A percentile compares a stretch with the other conserved stretches of the same genome.
Conservation (phyloP, 169 alveolate genomes). For the Plasmodium gaboni region DNA sequence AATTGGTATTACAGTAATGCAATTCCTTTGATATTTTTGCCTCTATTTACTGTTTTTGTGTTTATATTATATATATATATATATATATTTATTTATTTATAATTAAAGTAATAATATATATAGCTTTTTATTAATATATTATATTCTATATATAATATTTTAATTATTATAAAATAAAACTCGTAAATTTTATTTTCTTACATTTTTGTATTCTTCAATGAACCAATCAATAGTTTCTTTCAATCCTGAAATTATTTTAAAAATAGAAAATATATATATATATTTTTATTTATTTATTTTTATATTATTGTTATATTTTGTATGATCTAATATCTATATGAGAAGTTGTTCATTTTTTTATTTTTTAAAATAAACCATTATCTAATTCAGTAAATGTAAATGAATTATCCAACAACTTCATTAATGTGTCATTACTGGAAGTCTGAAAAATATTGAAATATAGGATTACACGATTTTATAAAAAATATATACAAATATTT, state of each 20-base stretch:
- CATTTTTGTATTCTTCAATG: constrained; percentile 24
- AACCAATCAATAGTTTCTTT: constrained; percentile 74
- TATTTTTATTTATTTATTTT: background rate
- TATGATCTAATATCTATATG: background rate
- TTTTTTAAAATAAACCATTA: constrained; percentile 28
- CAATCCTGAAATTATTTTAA: constrained; percentile 31
- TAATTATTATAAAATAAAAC: background rate
- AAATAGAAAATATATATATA: constrained; percentile 2
- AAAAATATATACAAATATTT: background rate
- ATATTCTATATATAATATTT: background rate
- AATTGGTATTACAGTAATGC: too few species aligned
- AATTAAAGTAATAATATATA: too few species aligned
- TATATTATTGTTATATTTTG: constrained; percentile 5
- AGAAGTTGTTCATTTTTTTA: constrained; percentile 6
- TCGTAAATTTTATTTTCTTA: constrained; percentile 31
- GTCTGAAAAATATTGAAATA: constrained; percentile 42
- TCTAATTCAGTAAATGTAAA: constrained; percentile 58
- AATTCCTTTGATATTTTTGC: too few species aligned
- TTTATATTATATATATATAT: too few species aligned
- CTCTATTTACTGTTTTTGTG: too few species aligned
- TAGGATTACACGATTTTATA: background rate
- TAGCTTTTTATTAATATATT: too few species aligned
- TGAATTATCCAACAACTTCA: constrained; percentile 44
- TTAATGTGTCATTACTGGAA: constrained; percentile 43
- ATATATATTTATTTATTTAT: too few species aligned